These are phyloP conservation scores for Aspergillus heteromorphus DNA, from an alignment of 495 filamentous ascomycete species.

Conservation along the genomic window DNA sequence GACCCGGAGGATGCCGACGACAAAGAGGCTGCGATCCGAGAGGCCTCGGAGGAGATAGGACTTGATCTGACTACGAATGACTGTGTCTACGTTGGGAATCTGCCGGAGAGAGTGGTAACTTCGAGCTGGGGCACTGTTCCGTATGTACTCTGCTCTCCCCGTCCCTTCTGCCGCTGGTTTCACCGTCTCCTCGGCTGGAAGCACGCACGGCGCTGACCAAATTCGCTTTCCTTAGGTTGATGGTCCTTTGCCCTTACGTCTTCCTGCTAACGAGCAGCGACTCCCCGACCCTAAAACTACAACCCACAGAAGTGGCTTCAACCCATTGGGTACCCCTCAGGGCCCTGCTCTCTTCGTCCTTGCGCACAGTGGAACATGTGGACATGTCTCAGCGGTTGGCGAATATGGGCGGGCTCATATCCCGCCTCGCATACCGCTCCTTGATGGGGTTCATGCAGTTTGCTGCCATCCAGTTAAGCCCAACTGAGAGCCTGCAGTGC, in stretches of 20 bases:
- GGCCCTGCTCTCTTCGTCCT: constrained; percentile 55
- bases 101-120: constrained; percentile 68
- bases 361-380: constrained; percentile 59
- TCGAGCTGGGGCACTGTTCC: constrained; percentile 66
- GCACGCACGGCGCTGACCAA: constrained; percentile 7
- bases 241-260: constrained; percentile 75
- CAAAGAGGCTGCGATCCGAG: constrained; percentile 59
- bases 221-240: constrained; percentile 44
- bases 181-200: too few species aligned
- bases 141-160: constrained; percentile 33
- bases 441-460: constrained; percentile 68
- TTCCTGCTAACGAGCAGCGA: constrained; percentile 57
- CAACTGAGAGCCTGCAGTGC: constrained; percentile 56
- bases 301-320: constrained; percentile 68
- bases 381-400: constrained; percentile 63
- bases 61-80: constrained; percentile 53
- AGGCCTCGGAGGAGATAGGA: constrained; percentile 69
- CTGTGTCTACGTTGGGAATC: constrained; percentile 57
- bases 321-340: constrained; percentile 73
- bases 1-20: constrained; percentile 66
- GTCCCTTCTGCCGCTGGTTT: background rate
- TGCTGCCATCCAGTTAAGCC: constrained; percentile 59
- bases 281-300: constrained; percentile 55
- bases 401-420: constrained; percentile 43
- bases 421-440: constrained; percentile 46